Evolutionary conservation across 345 rosid genomes (phyloP).

Genomic region (rapeseed (Brassica napus)): Da-Ae NC_063438.1:13911001-13911500

Average conservation of each 20-base stretch:
- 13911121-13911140: constrained; percentile 60
- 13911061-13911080: constrained; percentile 65
- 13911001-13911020: constrained; percentile 61
- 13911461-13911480: constrained; percentile 82
- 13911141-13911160: constrained; percentile 62
- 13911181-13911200: constrained; percentile 59
- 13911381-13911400: constrained; percentile 54
- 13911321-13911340: constrained; percentile 77
- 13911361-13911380: constrained; percentile 88
- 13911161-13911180: constrained; percentile 68
- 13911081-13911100: constrained; percentile 48
- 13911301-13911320: constrained; percentile 52
- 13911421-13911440: constrained; percentile 53
- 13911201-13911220: constrained; percentile 46
- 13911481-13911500: constrained; percentile 62
- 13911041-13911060: constrained; percentile 68
- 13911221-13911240: constrained; percentile 64
- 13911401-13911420: constrained; percentile 48
- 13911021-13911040: constrained; percentile 47
- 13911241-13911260: constrained; percentile 58
- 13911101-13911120: constrained; percentile 52
- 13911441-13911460: constrained; percentile 53
- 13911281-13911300: constrained; percentile 56
- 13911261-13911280: constrained; percentile 72
- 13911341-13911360: constrained; percentile 53